Percentiles rank a stretch among this genome's conserved stretches.
Conservation (phyloP, 768 basidiomycete species). For the Lactarius akahatsu region DNA sequence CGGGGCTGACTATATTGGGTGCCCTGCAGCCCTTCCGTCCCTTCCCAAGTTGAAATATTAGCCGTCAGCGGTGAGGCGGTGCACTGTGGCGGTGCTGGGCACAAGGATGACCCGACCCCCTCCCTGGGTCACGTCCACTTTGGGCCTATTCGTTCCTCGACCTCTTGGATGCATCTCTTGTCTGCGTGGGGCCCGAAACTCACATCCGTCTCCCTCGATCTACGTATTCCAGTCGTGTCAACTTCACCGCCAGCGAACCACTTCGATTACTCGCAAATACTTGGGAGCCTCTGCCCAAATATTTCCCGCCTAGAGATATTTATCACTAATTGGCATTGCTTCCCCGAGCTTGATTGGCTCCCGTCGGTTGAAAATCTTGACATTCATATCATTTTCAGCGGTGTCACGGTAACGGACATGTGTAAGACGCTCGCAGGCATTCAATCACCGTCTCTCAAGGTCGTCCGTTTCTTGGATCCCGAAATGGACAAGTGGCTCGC, state of each 20-base stretch:
- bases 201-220: conserved; percentile 21
- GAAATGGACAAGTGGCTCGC: conserved; percentile 11
- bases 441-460: conserved; percentile 10
- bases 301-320: conserved; percentile 19
- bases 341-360: conserved; percentile 3
- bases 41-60: conserved; percentile 24
- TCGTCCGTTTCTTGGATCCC: conserved; percentile 11
- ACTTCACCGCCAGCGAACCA: neutral
- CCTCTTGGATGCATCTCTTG: conserved; percentile 17
- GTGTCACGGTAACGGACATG: neutral
- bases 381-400: neutral
- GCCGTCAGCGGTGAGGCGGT: neutral
- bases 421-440: conserved; percentile 16
- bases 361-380: conserved; percentile 12
- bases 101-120: conserved; percentile 2
- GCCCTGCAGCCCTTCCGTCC: conserved; percentile 20
- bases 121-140: conserved; percentile 20
- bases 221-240: neutral
- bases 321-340: conserved; percentile 9
- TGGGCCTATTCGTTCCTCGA: conserved; percentile 7
- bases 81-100: conserved; percentile 3
- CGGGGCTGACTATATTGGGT: conserved; percentile 8
- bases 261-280: neutral
- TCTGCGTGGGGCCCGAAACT: conserved; percentile 9
- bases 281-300: conserved; percentile 10